Evolutionary conservation across 2,329 filamentous ascomycete species (phyloP), one percentile per base, ranked within the genome.

Genomic region (Trichoderma sp.): DNA sequence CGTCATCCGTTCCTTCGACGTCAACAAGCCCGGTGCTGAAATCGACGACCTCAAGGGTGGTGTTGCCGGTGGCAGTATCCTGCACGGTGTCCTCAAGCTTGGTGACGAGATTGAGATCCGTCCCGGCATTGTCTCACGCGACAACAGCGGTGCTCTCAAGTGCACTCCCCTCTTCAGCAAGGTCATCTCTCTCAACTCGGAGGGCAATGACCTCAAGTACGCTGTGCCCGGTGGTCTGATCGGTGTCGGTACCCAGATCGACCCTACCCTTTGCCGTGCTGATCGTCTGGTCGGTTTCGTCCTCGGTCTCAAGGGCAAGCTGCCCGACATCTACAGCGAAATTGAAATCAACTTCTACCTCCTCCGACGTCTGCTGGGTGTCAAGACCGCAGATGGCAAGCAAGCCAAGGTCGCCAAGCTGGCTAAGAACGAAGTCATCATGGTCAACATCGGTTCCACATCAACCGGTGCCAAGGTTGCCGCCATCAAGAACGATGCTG

Each of bases 331-430:
- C 82, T 99, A 98, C 87, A 96, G 92, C 77, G 96, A 99, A 84
- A 92, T 99, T 73, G 96, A 99, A 85, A 95, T 98, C 84, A 98
- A 98, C 89, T 99, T 98, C 88, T 99, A 98, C 88, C 88, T 99
- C 73, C 91, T 99, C 74, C 93, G 95, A 78, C 90, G 96, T 78
- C 88, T 99, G 74, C 90, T 99, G 71, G 96, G 96, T 90, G 96
- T 99, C 79, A 95, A 97, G 86, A 97, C 96, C 61, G 94, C 95
- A 74, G 96, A 99, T 77, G 96, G 96, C 81, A 99, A 99, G 88
- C 96, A 98, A 85, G 95, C 95, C 80, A 99, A 99, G 91, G 96
- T 99, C 76, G 94, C 95, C 78, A 99, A 99, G 87, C 88, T 99
- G 75, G 88, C 94, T 71, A 99, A 98, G 91, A 98, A 97, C 85